Base-by-base conservation (phyloP, 1,284 basidiomycete species). In the Cutaneotrichosporon dermatis region DNA sequence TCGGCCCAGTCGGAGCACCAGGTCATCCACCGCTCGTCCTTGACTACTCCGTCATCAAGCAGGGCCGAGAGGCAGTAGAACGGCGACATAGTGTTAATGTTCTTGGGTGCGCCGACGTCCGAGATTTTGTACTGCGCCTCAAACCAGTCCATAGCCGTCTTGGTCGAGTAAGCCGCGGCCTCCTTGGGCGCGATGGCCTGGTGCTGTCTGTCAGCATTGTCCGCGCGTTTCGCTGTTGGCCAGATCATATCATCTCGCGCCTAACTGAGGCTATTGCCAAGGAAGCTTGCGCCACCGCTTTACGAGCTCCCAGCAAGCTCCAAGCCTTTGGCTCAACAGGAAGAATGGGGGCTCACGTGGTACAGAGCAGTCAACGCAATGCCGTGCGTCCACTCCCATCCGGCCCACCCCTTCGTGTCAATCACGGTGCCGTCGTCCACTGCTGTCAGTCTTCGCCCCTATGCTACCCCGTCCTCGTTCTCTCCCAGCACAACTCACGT, bases 381-480 rank as follows among this genome's bases (percentile, higher is more conserved):
- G 58, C 85, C 85, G 68, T 86, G 84, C 6, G 84, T 86, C 85
- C 85, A 86, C 77, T 86, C 84, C 85, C 85, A 86, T 3, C 73
- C 74, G 57, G 83, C 80, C 84, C 85, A 86, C 4, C 84, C 84
- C 66, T 86, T 86, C 1, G 85, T 86, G 65, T 87, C 85, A 59
- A 86, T 85, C 25, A 84, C 71, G 10, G 83, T 80, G 0, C 85
- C 85, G 69, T 86, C 84, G 16, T 77, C 76, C 37, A 85, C 75
- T 77, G 33, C 5, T 40, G 55, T 59, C 42, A 56, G 56, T 25
- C 25, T 25, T 25, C 25, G 25, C 25, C 25, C 25, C 25, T 25
- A 25, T 25, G 25, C 25, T 25, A 25, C 12, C 16, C 8, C 39
- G 39, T 10, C 25, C 25, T 25, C 25, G 25, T 51, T 4, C 33